Evolutionary conservation across 306 rosid species (phyloP), one percentile per base, ranked within the genome.

Genomic region (Hippophae gyantsensis): DNA sequence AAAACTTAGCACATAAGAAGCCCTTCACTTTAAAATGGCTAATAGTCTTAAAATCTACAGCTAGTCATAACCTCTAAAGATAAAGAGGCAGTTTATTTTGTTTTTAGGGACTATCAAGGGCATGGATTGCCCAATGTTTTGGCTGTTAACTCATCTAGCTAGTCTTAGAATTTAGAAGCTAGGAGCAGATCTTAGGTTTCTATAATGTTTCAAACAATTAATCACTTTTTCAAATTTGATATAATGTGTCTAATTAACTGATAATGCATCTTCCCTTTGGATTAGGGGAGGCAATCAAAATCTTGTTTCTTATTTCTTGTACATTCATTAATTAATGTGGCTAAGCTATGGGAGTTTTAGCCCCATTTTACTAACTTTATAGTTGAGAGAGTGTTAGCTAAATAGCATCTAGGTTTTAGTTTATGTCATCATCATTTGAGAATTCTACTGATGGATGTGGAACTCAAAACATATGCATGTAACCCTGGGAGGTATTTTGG

Each of bases 401-500:
- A 45, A 58, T 40, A 54, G 62, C 38, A 56, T 67, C 56, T 79
- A 59, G 59, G 38, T 32, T 1, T 32, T 32, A 32, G 38, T 63
- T 74, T 70, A 72, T 71, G 67, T 82, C 80, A 72, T 79, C 80
- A 70, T 84, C 72, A 74, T 81, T 65, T 83, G 96, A 78, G 86
- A 63, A 56, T 84, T 71, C 50, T 95, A 78, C 67, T 71, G 74
- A 79, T 81, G 95, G 92, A 78, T 81, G 84, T 81, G 75, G 90
- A 76, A 69, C 89, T 87, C 80, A 83, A 83, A 65, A 61, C 83
- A 84, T 75, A 55, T 92, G 96, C 96, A 87, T 83, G 78, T 65
- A 69, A 73, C 82, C 81, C 82, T 2, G 96, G 96, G 95, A 85
- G 77, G 82, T 87, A 85, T 92, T 92, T 92, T 74, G 98, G 74